These are phyloP conservation scores for Trypanosoma theileri DNA, from an alignment of 208 protist genomes.

Conservation along the genomic window DNA sequence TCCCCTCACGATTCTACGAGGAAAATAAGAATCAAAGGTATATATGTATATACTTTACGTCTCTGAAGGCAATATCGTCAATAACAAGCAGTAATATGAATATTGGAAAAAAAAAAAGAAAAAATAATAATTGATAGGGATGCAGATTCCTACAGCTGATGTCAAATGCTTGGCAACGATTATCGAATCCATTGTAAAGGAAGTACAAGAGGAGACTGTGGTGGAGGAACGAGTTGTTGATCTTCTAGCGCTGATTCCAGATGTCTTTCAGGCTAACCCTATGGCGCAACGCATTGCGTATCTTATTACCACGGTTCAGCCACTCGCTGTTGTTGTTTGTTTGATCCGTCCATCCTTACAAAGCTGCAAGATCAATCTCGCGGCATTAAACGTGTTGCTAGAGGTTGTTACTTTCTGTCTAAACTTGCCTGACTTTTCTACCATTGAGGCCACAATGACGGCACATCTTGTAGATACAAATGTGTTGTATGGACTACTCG, in stretches of 20 bases:
- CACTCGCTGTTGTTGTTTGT: constrained; percentile 1
- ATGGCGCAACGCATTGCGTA: constrained; percentile 3
- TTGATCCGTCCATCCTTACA: constrained; percentile 11
- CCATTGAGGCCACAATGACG: not conserved
- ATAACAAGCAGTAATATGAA: not conserved
- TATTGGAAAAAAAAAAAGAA: too few relatives aligned
- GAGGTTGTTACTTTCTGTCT: constrained; percentile 13
- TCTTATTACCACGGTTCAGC: constrained; percentile 4
- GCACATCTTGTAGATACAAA: constrained; percentile 3
- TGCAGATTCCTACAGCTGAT: constrained; percentile 10
- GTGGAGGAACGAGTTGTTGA: constrained; percentile 18
- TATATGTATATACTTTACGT: too few relatives aligned
- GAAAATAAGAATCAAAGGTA: too few relatives aligned
- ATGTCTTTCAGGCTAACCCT: constrained; percentile 10
- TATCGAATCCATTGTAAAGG: constrained; percentile 15
- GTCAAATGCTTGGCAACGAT: constrained; percentile 8
- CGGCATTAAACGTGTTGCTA: constrained; percentile 7
- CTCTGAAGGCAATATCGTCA: not conserved
- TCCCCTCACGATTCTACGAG: too few relatives aligned
- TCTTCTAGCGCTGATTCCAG: constrained; percentile 15
- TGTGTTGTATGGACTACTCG: constrained; percentile 1
- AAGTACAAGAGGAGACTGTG: constrained; percentile 6
- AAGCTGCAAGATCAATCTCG: constrained; percentile 8
- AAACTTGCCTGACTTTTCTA: not conserved
- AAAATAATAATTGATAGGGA: not conserved